A percentile compares a stretch with the other conserved stretches of the same genome.
Conservation (phyloP, 352 stramenopile genomes). For the Phytophthora cactorum region DNA sequence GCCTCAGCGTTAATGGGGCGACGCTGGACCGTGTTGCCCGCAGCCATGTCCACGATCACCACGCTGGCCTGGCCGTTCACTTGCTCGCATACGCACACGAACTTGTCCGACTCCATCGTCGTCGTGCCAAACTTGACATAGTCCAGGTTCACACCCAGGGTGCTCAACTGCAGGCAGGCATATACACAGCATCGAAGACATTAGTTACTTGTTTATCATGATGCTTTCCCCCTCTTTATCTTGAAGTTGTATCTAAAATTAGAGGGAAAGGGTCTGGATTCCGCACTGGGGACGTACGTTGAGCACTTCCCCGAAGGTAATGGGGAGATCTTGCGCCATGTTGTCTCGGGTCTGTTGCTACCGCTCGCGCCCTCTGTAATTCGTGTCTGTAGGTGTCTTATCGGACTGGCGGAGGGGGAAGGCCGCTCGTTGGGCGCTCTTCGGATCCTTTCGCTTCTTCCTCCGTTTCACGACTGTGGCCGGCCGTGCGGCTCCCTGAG, state of each 20-base stretch:
- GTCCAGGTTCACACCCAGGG: conserved; percentile 89
- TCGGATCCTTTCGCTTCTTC: conserved; percentile 48
- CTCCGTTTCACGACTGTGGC: conserved; percentile 82
- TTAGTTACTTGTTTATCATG: conserved; percentile 10
- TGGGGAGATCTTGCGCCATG: conserved; percentile 90
- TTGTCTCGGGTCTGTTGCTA: conserved; percentile 20
- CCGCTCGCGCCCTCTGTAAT: conserved; percentile 9
- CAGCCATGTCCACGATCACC: conserved; percentile 93
- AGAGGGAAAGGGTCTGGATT: conserved; percentile 6
- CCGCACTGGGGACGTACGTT: conserved; percentile 69
- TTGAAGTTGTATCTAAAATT: conserved; percentile 17
- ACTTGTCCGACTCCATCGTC: conserved; percentile 99
- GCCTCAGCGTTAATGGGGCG: conserved; percentile 98
- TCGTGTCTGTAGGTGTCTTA: conserved; percentile 28
- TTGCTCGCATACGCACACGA: conserved; percentile 94
- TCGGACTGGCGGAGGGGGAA: conserved; percentile 30
- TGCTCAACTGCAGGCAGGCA: conserved; percentile 65
- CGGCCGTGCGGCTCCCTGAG: conserved; percentile 29
- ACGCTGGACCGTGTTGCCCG: conserved; percentile 88
- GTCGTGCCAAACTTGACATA: conserved; percentile 94
- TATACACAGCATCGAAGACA: conserved; percentile 10
- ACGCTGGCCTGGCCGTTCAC: conserved; percentile 89
- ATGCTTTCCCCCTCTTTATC: conserved; percentile 19
- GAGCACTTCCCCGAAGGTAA: conserved; percentile 90
- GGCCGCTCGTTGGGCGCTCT: conserved; percentile 19